Conservation (phyloP, 345 rosid species). For the Abelmoschus esculentus region DNA sequence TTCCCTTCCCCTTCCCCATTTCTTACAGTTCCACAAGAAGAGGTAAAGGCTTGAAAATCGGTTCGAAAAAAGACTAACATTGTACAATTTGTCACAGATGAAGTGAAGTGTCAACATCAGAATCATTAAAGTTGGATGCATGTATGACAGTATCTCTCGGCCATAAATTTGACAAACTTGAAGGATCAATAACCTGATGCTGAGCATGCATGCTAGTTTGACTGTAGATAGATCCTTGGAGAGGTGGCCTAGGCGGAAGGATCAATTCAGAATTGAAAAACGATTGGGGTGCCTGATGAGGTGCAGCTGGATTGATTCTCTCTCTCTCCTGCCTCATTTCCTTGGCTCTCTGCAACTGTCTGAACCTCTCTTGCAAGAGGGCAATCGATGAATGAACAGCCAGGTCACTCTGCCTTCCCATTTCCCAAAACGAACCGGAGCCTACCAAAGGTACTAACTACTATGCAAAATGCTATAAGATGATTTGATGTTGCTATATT, state of each 20-base stretch:
- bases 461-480: neutral
- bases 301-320: conserved; percentile 15
- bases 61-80: neutral
- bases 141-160: conserved; percentile 14
- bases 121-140: conserved; percentile 19
- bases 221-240: conserved; percentile 8
- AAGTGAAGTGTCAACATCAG: conserved; percentile 39
- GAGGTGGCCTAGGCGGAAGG: conserved; percentile 17
- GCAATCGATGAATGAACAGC: conserved; percentile 33
- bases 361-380: conserved; percentile 43
- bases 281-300: conserved; percentile 7
- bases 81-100: conserved; percentile 36
- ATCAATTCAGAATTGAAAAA: conserved; percentile 11
- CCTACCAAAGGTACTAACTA: neutral
- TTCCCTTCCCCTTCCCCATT: conserved; percentile 3
- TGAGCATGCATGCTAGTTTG: conserved; percentile 15
- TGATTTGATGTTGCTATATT: conserved; percentile 3
- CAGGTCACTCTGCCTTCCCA: conserved; percentile 28
- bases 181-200: conserved; percentile 18
- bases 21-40: conserved; percentile 21
- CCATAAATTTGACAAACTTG: conserved; percentile 18
- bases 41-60: conserved; percentile 3
- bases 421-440: neutral
- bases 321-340: conserved; percentile 36
- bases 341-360: conserved; percentile 32